Base-by-base conservation (phyloP, 805 yeast genomes). In the Saturnispora diversa region DNA sequence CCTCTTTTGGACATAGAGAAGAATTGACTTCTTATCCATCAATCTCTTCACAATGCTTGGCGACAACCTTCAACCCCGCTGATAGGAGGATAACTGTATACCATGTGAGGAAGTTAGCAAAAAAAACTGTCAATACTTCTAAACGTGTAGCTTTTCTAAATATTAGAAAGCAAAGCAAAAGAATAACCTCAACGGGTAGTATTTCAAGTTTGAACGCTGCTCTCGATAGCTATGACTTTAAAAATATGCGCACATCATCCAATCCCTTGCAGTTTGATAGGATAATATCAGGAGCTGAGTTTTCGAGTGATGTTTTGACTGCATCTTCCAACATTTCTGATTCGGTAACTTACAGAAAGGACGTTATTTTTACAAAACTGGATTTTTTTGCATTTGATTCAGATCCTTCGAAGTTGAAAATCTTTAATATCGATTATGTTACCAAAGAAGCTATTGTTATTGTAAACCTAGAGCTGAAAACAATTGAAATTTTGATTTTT, bases 281-380 rank as follows among this genome's bases (percentile, higher is more conserved):
- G 54, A 61, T 69, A 71, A 64, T 69, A 1, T 66, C 72, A 0
- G 68, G 61, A 47, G 54, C 52, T 13, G 65, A 62, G 19, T 39
- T 45, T 6, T 49, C 46, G n/a, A 46, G 56, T 2, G 64, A 62
- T 20, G 43, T 57, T 9, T 11, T 24, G 4, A 23, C 37, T 7
- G 28, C 30, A 20, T 6, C 22, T 46, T 5, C 31, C 3, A 39
- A 26, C 22, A 17, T 27, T 17, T 10, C 31, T 15, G 75, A 67
- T 26, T 46, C 58, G 5, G 54, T 63, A 5, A 48, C 55, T 4
- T 55, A 74, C 17, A 62, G 76, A 29, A 84, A 81, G 49, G 94
- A 85, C 55, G 69, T 80, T 51, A 77, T 80, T n/a, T 61, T 84
- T 44, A 75, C 87, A 0, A 74, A 71, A 51, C 58, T 83, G 2